Base-by-base conservation (phyloP, 805 yeast species). In the Ogataea paraovalis region DNA sequence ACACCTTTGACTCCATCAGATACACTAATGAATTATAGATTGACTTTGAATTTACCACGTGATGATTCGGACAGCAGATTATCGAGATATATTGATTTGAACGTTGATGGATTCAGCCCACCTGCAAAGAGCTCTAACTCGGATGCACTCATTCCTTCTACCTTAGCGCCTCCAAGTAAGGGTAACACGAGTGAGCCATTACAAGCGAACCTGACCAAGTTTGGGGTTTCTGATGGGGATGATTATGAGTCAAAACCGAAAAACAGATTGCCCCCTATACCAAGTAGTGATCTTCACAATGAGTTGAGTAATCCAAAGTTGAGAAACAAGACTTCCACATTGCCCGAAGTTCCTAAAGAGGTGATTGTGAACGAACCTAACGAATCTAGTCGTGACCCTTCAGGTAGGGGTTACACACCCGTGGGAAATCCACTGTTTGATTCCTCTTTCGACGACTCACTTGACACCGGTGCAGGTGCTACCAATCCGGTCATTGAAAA, bases 1-100 rank as follows among this genome's bases (percentile, higher is more conserved):
- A 58, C 64, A 2, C 64, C 64, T 3, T 23, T 47, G 14, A 51
- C 46, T 16, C 57, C 58, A n/a, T 53, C 60, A 12, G 64, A 61
- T 22, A 49, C 59, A 23, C 43, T 61, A 38, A 50, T 56, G 56
- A 61, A 61, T 36, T 61, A 61, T 45, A 49, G 65, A 41, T 36
- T 61, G 38, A 57, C 64, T 1, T 33, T 61, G 40, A 49, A 52
- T 34, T 28, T 59, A 41, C 58, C 60, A 1, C 50, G 47, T 42
- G 60, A 59, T 21, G 61, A 54, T 9, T 53, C 51, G 12, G 57
- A 54, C 27, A 16, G 44, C 42, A 48, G 60, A 42, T 42, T 57
- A 43, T 54, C 58, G 23, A 50, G 47, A 32, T 50, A 53, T n/a
- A 46, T 57, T 13, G 56, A 50, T 27, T 16, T 47, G 45, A 22